Percentiles rank a stretch among this genome's conserved stretches.
Evolutionary conservation across 371 early-diverging fungal species (phyloP).

Genomic region (Rhizopus microsporus): DNA sequence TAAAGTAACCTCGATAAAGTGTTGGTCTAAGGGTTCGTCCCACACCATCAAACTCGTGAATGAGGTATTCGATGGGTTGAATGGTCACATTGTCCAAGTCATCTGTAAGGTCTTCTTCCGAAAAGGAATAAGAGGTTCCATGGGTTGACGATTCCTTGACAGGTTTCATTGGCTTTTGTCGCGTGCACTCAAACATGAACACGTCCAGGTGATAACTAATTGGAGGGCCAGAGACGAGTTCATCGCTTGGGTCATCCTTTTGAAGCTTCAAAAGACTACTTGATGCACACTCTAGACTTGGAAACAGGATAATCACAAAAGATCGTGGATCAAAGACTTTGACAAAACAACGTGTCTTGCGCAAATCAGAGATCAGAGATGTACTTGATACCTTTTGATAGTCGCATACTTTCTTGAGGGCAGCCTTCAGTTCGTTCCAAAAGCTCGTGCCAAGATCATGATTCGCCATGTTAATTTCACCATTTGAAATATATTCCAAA

Average conservation of each 20-base stretch:
- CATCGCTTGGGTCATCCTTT: constrained; percentile 4
- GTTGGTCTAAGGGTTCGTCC: constrained; percentile 35
- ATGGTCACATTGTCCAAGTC: constrained; percentile 23
- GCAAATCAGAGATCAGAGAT: constrained; percentile 28
- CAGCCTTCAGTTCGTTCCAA: constrained; percentile 34
- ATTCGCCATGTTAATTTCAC: constrained; percentile 56
- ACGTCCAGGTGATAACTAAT: constrained; percentile 15
- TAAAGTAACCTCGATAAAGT: constrained; percentile 37
- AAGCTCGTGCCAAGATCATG: constrained; percentile 52
- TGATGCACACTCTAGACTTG: constrained; percentile 54
- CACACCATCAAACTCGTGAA: constrained; percentile 45
- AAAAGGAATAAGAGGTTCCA: constrained; percentile 1
- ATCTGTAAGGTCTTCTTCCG: constrained; percentile 8
- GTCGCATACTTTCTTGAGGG: constrained; percentile 9
- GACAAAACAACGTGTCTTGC: constrained; percentile 68
- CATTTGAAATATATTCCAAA: constrained; percentile 49
- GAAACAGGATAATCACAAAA: constrained; percentile 66
- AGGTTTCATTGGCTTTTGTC: constrained; percentile 54
- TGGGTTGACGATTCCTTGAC: constrained; percentile 13
- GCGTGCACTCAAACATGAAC: constrained; percentile 63
- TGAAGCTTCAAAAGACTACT: constrained; percentile 32
- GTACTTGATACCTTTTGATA: constrained; percentile 19
- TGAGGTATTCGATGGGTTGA: constrained; percentile 25
- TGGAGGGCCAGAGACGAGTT: background rate
- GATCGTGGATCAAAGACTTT: constrained; percentile 63